Evolutionary conservation across 331 rosid genomes (phyloP).

Genomic region (Phaseolus coccineus): DNA sequence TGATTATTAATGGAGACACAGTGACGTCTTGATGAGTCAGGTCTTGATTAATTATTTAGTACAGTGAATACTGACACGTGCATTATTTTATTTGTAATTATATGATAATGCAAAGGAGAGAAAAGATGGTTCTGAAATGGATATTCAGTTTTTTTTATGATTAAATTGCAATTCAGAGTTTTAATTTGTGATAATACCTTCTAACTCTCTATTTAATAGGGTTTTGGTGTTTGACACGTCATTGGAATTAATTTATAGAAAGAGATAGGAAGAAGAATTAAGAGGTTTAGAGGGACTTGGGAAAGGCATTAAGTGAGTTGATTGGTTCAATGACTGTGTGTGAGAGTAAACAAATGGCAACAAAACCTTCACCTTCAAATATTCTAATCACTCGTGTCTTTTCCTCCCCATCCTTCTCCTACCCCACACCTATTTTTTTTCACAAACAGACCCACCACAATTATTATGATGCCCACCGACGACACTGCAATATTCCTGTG

Average conservation of each 20-base stretch:
- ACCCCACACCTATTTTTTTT: constrained; percentile 9
- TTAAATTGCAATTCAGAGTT: constrained; percentile 31
- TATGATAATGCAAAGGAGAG: constrained; percentile 19
- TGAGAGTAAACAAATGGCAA: constrained; percentile 35
- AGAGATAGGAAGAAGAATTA: constrained; percentile 41
- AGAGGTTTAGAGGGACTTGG: constrained; percentile 10
- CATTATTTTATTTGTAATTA: background rate
- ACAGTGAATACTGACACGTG: constrained; percentile 19
- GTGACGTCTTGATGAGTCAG: constrained; percentile 2
- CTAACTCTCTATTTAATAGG: constrained; percentile 16
- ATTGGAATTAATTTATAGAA: constrained; percentile 38
- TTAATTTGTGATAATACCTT: constrained; percentile 22
- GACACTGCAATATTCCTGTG: constrained; percentile 50
- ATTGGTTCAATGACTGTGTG: constrained; percentile 41
- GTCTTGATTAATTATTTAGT: background rate
- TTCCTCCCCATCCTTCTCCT: constrained; percentile 29
- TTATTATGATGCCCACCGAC: constrained; percentile 57
- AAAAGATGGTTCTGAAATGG: constrained; percentile 22
- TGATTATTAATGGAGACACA: background rate
- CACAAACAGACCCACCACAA: constrained; percentile 45
- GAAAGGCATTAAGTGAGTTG: constrained; percentile 32
- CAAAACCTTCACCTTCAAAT: constrained; percentile 42
- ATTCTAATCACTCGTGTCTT: constrained; percentile 37
- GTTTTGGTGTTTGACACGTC: constrained; percentile 10
- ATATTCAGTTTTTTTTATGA: constrained; percentile 25